Conservation (phyloP, 495 filamentous ascomycete species). For the Pseudotulostoma volvatum region DNA sequence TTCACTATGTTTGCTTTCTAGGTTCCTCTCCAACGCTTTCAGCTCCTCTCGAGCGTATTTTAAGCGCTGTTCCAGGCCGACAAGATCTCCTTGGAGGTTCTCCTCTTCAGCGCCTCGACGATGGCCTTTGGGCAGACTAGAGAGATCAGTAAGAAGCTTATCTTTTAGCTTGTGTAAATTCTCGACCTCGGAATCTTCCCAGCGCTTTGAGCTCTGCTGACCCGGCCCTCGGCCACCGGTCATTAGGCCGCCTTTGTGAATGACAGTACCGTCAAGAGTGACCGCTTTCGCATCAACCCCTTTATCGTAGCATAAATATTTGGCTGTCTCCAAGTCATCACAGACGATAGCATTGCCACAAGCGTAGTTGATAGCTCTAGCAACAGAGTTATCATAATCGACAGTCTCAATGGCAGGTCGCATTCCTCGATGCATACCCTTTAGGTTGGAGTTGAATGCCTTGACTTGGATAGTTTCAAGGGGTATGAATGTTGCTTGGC, state of each 20-base stretch:
- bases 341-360: constrained; percentile 95
- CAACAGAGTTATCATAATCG: constrained; percentile 72
- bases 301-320: constrained; percentile 73
- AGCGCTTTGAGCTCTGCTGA: constrained; percentile 59
- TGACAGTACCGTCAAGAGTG: constrained; percentile 78
- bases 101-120: constrained; percentile 64
- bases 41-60: constrained; percentile 57
- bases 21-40: constrained; percentile 66
- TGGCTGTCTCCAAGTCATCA: constrained; percentile 70
- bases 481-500: constrained; percentile 82
- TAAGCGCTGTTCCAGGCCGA: constrained; percentile 66
- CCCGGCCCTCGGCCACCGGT: constrained; percentile 73
- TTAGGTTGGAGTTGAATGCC: constrained; percentile 71
- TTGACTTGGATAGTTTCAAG: constrained; percentile 94
- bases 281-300: constrained; percentile 86
- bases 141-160: constrained; percentile 55
- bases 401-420: constrained; percentile 92
- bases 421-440: constrained; percentile 70
- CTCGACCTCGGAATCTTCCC: constrained; percentile 79
- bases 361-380: constrained; percentile 85
- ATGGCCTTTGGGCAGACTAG: constrained; percentile 56
- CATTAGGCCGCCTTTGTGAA: constrained; percentile 95
- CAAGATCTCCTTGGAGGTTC: constrained; percentile 59
- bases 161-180: constrained; percentile 56
- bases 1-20: constrained; percentile 73